Conservation (phyloP, 495 filamentous ascomycete genomes). For the Saxophila tyrrhenica region DNA sequence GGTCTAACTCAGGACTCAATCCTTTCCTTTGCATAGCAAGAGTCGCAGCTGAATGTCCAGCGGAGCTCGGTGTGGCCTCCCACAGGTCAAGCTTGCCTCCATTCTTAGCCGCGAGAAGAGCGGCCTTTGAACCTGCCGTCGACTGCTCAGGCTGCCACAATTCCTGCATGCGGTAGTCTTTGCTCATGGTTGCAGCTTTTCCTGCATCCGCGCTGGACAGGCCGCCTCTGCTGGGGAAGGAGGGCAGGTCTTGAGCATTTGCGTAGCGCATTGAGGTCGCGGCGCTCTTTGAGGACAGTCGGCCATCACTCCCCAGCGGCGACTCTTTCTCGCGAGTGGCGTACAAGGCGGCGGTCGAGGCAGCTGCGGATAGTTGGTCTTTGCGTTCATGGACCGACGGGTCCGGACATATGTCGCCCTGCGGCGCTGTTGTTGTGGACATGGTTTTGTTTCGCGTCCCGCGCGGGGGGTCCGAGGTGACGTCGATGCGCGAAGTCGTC, state of each 20-base stretch:
- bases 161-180: conserved; percentile 51
- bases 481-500: too few relatives aligned
- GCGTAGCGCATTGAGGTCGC: conserved; percentile 57
- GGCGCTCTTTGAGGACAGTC: conserved; percentile 44
- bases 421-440: not conserved
- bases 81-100: conserved; percentile 42
- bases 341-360: conserved; percentile 35
- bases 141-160: conserved; percentile 45
- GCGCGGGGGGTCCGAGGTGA: too few relatives aligned
- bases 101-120: conserved; percentile 54
- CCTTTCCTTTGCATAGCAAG: conserved; percentile 41
- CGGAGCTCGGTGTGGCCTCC: conserved; percentile 35
- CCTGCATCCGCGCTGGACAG: conserved; percentile 39
- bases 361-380: conserved; percentile 26
- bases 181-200: conserved; percentile 55
- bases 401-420: conserved; percentile 27
- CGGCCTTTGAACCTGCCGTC: conserved; percentile 58
- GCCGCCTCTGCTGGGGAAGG: conserved; percentile 54
- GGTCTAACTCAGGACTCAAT: conserved; percentile 33
- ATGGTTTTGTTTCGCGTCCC: too few relatives aligned
- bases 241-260: conserved; percentile 53
- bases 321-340: conserved; percentile 22
- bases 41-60: conserved; percentile 49
- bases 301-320: conserved; percentile 36
- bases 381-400: conserved; percentile 28